A percentile compares a stretch with the other conserved stretches of the same genome.
These are phyloP conservation scores for Aspergillus clavatus DNA, from an alignment of 2,329 filamentous ascomycete species.

Conservation along the genomic window DNA sequence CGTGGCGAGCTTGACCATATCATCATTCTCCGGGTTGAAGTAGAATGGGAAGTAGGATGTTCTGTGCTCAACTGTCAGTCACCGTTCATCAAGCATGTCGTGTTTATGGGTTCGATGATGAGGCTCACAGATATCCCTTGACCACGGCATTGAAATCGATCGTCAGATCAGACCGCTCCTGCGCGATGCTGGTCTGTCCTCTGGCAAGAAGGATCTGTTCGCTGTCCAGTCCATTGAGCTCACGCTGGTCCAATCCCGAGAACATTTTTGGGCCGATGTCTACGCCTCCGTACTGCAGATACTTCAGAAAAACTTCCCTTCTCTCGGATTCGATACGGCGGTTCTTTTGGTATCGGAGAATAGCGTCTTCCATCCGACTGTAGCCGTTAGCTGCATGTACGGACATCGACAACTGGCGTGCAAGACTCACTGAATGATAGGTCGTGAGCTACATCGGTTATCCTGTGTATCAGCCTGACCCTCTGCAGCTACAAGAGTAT, in stretches of 20 bases:
- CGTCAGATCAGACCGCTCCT: conserved; percentile 62
- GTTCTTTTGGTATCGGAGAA: conserved; percentile 72
- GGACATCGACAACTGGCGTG: too few relatives aligned
- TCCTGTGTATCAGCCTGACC: background rate
- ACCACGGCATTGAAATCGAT: conserved; percentile 77
- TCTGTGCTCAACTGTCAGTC: conserved; percentile 29
- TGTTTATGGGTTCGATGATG: too few relatives aligned
- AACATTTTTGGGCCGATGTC: conserved; percentile 60
- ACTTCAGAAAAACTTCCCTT: conserved; percentile 66
- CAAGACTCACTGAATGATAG: conserved; percentile 54
- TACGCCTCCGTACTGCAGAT: conserved; percentile 78
- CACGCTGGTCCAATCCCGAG: conserved; percentile 56
- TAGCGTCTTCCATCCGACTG: conserved; percentile 77
- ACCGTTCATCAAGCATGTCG: background rate
- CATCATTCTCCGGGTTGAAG: conserved; percentile 52
- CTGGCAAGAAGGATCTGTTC: conserved; percentile 61
- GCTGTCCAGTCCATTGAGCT: conserved; percentile 58
- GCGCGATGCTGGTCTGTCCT: conserved; percentile 42
- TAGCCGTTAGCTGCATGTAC: conserved; percentile 11
- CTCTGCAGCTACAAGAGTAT: background rate
- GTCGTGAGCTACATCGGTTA: conserved; percentile 29
- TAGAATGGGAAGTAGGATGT: conserved; percentile 54
- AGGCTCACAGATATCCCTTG: conserved; percentile 69
- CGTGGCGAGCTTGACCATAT: conserved; percentile 56
- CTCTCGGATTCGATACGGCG: conserved; percentile 66